Base-by-base conservation (phyloP, 805 yeast species). In the Ogataea zsoltii region DNA sequence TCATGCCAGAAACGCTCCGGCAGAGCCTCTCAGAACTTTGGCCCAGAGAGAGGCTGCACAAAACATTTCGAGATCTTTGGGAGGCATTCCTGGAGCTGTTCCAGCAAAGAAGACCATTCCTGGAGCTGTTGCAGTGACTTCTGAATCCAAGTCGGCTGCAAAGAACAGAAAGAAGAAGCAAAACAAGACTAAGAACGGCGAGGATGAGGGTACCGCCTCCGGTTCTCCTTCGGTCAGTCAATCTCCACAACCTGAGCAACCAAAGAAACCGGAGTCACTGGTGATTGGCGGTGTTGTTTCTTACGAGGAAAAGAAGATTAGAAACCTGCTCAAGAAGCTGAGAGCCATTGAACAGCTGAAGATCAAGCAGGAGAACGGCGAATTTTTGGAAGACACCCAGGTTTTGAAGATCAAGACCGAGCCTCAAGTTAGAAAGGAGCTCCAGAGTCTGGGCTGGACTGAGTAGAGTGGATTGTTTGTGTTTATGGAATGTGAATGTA, bases 291-390 rank as follows among this genome's bases (percentile, higher is more conserved):
- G 85, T 34, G 80, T 80, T 18, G 73, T 72, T 30, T 79, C 88
- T 10, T 75, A 88, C 33, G 97, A 92, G 67, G 98, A 92, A 58
- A 94, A 91, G 76, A 90, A 91, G 69, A 83, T 89, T 53, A 80
- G 99, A 65, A 82, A 94, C 26, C 75, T 94, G 64, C 76, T 91
- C 67, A 94, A 94, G 72, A 94, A 94, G 69, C 77, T 92, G 52
- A 79, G 98, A 61, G 97, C 99, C n/a, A 94, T 94, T 57, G 96
- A 91, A 66, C 82, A 82, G 43, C 77, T 94, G 60, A 91, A 91
- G 68, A 79, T 79, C 74, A 88, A 92, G 65, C 90, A 88, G 69
- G 86, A 85, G 7, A 74, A 71, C 45, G 96, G 92, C 40, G 97
- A 90, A 52, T 75, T 82, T 50, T 77, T 94, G 56, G 99, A 94